Conservation (phyloP, 768 basidiomycete genomes). For the Hypholoma sublateritium region DNA sequence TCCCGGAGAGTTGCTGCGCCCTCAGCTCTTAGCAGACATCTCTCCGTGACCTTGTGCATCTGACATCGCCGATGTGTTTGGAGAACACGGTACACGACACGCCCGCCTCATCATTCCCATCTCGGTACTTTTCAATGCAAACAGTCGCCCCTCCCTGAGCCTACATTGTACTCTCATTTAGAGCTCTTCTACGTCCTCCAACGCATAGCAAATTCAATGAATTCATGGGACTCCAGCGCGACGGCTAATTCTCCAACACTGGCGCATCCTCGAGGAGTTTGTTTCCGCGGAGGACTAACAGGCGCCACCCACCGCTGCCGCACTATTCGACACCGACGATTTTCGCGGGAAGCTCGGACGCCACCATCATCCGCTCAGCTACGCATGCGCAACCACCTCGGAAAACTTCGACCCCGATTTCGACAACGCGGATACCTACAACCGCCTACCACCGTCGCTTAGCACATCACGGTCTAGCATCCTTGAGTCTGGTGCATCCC, state of each 20-base stretch:
- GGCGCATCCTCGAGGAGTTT: constrained; percentile 21
- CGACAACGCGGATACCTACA: constrained; percentile 10
- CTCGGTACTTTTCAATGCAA: no score
- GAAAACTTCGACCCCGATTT: neutral
- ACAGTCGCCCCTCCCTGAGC: no score
- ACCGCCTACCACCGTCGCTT: constrained; percentile 20
- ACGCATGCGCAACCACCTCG: neutral
- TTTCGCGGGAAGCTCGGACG: neutral
- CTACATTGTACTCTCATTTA: neutral
- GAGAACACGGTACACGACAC: no score
- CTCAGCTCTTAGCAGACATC: no score
- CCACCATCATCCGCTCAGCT: neutral
- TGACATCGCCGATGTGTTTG: no score
- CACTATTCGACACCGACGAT: constrained; percentile 36
- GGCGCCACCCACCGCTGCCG: constrained; percentile 16
- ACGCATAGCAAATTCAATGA: constrained; percentile 48
- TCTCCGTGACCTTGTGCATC: no score
- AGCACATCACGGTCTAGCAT: constrained; percentile 19
- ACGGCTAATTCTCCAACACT: constrained; percentile 40
- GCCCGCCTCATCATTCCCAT: no score
- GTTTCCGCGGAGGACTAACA: constrained; percentile 24
- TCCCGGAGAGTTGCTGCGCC: no score
- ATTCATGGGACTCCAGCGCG: constrained; percentile 80
- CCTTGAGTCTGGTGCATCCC: constrained; percentile 6
- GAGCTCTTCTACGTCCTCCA: constrained; percentile 25